Evolutionary conservation across 768 basidiomycete species (phyloP).

Genomic region (Mycena metata): DNA sequence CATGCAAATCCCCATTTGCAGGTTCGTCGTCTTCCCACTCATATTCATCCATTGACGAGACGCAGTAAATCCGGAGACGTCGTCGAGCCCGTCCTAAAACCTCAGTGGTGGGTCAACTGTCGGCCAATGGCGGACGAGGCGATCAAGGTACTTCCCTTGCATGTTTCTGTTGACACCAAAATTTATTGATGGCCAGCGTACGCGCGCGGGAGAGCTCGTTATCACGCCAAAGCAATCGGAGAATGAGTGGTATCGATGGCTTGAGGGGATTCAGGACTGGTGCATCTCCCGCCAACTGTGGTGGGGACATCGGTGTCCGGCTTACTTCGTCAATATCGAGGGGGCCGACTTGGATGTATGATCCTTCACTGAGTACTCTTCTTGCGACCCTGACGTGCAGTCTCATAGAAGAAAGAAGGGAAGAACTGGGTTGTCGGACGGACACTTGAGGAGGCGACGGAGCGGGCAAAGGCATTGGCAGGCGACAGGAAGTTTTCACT

Average conservation of each 20-base stretch:
- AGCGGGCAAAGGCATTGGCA: slow-evolving; percentile 79
- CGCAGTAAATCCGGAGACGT: slow-evolving; percentile 94
- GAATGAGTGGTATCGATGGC: slow-evolving; percentile 96
- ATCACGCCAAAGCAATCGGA: slow-evolving; percentile 91
- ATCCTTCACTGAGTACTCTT: background rate
- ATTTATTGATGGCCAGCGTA: slow-evolving; percentile 70
- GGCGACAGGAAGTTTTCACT: slow-evolving; percentile 77
- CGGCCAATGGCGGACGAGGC: slow-evolving; percentile 92
- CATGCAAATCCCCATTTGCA: slow-evolving; percentile 97
- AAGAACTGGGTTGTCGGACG: slow-evolving; percentile 95
- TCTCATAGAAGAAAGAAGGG: slow-evolving; percentile 62
- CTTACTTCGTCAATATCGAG: slow-evolving; percentile 91
- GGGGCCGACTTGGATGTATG: slow-evolving; percentile 78
- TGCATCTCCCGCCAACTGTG: slow-evolving; percentile 98
- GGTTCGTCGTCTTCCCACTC: slow-evolving; percentile 55
- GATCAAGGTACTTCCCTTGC: slow-evolving; percentile 69
- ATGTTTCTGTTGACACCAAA: background rate
- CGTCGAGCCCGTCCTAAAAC: slow-evolving; percentile 95
- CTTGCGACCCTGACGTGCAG: slow-evolving; percentile 51
- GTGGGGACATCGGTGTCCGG: slow-evolving; percentile 99
- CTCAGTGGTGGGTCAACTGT: slow-evolving; percentile 99
- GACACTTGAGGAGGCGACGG: slow-evolving; percentile 79
- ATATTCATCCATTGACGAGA: background rate
- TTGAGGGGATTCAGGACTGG: slow-evolving; percentile 97
- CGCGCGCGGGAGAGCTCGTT: slow-evolving; percentile 85